A percentile compares a stretch with the other conserved stretches of the same genome.
Conservation (phyloP, 179 eudicot genomes). For the Camellia oleifera region DNA sequence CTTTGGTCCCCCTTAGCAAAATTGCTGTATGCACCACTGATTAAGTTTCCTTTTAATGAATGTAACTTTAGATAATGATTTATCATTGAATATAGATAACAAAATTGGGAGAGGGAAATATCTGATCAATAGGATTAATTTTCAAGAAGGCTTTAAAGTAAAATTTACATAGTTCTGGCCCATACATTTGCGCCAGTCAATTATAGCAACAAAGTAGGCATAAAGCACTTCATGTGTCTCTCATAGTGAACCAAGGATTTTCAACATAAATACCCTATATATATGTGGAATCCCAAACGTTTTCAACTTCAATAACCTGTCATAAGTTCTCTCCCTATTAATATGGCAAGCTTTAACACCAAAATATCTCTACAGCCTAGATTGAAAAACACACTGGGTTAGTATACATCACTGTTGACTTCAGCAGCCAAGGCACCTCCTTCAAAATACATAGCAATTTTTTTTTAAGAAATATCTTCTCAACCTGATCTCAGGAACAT, state of each 20-base stretch:
- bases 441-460: background rate
- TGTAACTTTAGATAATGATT: background rate
- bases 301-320: background rate
- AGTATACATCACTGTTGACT: background rate
- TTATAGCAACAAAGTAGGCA: background rate
- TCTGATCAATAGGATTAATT: background rate
- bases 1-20: too few species aligned
- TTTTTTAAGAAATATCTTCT: background rate
- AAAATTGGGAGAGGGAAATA: background rate
- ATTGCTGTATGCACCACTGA: too few species aligned
- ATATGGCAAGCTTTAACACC: background rate
- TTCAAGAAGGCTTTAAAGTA: too few species aligned
- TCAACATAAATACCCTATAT: background rate
- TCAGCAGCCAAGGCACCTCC: background rate
- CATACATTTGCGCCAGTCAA: background rate
- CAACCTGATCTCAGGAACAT: background rate
- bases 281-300: background rate
- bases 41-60: background rate
- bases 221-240: background rate
- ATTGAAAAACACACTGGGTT: background rate
- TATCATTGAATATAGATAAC: background rate
- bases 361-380: background rate
- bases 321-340: too few species aligned
- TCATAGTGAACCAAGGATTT: background rate
- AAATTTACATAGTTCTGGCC: background rate